A percentile compares a stretch with the other conserved stretches of the same genome.
Evolutionary conservation across 2,329 filamentous ascomycete genomes (phyloP).

Genomic region (Scopulariopsis brevicaulis): DNA sequence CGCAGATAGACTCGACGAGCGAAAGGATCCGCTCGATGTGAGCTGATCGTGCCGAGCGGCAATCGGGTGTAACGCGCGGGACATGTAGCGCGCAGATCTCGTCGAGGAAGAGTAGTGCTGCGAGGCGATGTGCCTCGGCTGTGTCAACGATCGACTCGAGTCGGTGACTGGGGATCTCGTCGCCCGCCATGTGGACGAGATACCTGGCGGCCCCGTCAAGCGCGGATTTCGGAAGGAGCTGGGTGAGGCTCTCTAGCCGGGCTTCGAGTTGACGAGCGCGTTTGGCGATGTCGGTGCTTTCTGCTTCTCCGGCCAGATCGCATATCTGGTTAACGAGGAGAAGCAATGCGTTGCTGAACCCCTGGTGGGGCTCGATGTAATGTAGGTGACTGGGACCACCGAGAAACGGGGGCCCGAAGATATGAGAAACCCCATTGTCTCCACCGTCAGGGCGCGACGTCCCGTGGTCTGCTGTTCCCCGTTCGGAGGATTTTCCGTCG

Average conservation of each 20-base stretch:
- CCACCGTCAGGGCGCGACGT: neutral
- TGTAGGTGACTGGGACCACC: neutral
- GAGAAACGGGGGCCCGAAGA: neutral
- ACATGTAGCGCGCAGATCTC: neutral
- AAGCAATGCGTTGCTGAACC: neutral
- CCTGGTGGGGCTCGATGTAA: neutral
- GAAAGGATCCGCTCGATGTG: neutral
- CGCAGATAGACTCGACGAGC: neutral
- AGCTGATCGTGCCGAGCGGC: neutral
- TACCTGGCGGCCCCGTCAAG: neutral
- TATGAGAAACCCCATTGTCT: neutral
- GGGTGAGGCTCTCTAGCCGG: neutral
- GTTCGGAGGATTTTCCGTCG: neutral
- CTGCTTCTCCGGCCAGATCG: neutral
- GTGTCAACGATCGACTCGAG: neutral
- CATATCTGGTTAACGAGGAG: neutral
- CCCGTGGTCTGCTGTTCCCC: neutral
- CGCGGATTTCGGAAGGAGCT: neutral
- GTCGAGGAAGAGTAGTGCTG: neutral
- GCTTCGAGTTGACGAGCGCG: neutral
- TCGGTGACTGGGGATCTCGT: neutral
- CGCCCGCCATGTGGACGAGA: neutral
- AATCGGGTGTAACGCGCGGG: neutral
- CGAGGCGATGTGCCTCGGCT: neutral
- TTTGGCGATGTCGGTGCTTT: neutral